phyloP scores from a whole-genome alignment of 2,329 filamentous ascomycete species.

The Penicillium decumbens region DNA sequence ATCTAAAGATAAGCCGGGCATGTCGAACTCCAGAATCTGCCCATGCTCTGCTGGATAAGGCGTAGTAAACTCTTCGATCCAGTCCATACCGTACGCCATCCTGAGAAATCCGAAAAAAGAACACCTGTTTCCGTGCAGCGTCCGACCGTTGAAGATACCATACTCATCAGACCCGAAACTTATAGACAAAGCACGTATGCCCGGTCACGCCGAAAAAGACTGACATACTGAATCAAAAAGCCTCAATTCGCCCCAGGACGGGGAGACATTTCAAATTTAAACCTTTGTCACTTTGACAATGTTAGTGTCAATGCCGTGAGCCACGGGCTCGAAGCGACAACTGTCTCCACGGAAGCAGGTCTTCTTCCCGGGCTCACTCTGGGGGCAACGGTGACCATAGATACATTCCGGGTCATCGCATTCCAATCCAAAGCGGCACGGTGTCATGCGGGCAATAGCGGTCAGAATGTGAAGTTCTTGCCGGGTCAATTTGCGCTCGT shows the following conservation, averaged over 20 bases:
- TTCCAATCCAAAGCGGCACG: slow-evolving; percentile 54
- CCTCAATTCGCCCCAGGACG: not conserved
- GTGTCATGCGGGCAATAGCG: slow-evolving; percentile 59
- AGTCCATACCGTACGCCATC: not conserved
- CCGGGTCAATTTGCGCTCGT: slow-evolving; percentile 52
- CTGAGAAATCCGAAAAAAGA: not conserved
- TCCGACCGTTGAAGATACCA: not conserved
- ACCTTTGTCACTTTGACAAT: slow-evolving; percentile 52
- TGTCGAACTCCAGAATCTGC: not conserved
- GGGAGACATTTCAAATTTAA: slow-evolving; percentile 18
- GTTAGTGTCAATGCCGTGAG: slow-evolving; percentile 56
- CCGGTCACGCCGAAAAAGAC: not conserved
- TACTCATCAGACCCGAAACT: not conserved
- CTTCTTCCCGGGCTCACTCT: slow-evolving; percentile 49
- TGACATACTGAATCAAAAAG: not conserved
- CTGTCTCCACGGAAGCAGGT: slow-evolving; percentile 55
- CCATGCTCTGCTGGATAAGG: not conserved
- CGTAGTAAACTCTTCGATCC: not conserved
- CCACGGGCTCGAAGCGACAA: slow-evolving; percentile 55
- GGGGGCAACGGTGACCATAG: slow-evolving; percentile 60
- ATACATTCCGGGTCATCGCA: slow-evolving; percentile 60
- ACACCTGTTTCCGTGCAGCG: not conserved
- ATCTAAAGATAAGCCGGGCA: not conserved
- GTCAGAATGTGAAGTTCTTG: slow-evolving; percentile 52
- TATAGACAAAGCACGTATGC: not conserved